Base-by-base conservation (phyloP, 805 yeast genomes). In the Pichia cabralensis region DNA sequence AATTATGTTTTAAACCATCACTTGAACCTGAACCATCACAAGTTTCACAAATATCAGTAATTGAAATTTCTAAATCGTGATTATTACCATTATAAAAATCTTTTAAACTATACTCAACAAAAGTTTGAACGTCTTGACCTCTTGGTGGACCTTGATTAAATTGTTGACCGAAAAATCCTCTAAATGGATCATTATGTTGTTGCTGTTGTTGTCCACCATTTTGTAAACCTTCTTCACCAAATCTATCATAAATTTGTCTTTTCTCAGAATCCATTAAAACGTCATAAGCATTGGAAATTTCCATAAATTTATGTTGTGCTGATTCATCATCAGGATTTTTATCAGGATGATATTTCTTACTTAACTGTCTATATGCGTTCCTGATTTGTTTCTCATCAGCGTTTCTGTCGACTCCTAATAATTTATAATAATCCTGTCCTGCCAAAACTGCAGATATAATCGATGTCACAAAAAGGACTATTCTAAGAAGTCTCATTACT, bases 261-360 rank as follows among this genome's bases (percentile, higher is more conserved):
- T 82, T 81, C 37, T 81, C 83, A 5, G 69, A 53, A 52, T 85
- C 84, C 44, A 74, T 69, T 41, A 86, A 66, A 10, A 85, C 81
- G 36, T 86, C 96, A 55, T 89, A 89, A 0, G 97, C 97, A 50
- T 81, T 94, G 12, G 95, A 95, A 20, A 92, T 71, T 57, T 86
- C 94, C 33, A 92, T 78, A 55, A 88, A 92, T 58, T 73, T 78
- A 32, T 80, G 78, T 44, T 83, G 86, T 1, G 96, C 95, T 20
- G 71, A 80, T 8, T 83, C 85, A 47, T 79, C 73, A 6, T 79
- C 80, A 5, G 80, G 78, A 53, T 89, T 92, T 61, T 89, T 89
- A 58, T 89, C 98, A 2, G 98, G 98, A 52, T 89, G 98, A 58
- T 72, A 85, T 52, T 82, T 82, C 55, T 84, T 80, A 45, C 88